Evolutionary conservation across 2,329 filamentous ascomycete genomes (phyloP), one percentile per base, ranked within the genome.

Genomic region (Cladosporium sp.): DNA sequence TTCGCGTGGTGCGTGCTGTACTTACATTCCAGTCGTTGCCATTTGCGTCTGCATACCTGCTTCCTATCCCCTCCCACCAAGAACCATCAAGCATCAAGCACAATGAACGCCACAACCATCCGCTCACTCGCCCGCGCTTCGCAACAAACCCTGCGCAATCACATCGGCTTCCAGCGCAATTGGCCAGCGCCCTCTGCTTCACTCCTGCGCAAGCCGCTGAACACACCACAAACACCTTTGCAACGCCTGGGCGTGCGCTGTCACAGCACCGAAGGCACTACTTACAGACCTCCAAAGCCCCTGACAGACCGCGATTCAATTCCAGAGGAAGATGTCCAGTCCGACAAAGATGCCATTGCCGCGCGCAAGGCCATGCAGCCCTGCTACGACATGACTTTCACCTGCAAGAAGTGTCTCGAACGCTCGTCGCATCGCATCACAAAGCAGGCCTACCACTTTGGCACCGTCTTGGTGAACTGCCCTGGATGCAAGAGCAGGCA

Each of bases 391-490:
- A 84, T 99, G 69, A 91, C 89, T 59, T 97, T 99, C 78, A 99
- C 95, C 71, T 99, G 95, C 85, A 89, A 91, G 66, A 74, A 75
- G 64, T 99, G 95, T 80, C 82, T 84, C 55, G 81, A 86, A 40
- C 89, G 93, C 66, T 96, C 92, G n/a, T 85, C 88, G 14, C 96
- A 99, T 80, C 86, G 86, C 60, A 84, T 99, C 72, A 92, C 92
- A 33, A 97, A 98, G 79, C 95, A 98, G 76, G 95, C 92, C 35
- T 99, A 99, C 77, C 93, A 98, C 79, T 84, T 89, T 69, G 95
- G 95, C 40, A 94, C 92, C 1, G 90, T 95, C 5, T 83, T 99
- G 65, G 93, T 98, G 69, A 89, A 90, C 37, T 99, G 95, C 76
- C 94, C 95, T 0, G 82, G 83, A 3, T 99, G 95, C 79, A 88